Base-by-base conservation (phyloP, 768 basidiomycete species). In the Lactifluus hygrophoroides region DNA sequence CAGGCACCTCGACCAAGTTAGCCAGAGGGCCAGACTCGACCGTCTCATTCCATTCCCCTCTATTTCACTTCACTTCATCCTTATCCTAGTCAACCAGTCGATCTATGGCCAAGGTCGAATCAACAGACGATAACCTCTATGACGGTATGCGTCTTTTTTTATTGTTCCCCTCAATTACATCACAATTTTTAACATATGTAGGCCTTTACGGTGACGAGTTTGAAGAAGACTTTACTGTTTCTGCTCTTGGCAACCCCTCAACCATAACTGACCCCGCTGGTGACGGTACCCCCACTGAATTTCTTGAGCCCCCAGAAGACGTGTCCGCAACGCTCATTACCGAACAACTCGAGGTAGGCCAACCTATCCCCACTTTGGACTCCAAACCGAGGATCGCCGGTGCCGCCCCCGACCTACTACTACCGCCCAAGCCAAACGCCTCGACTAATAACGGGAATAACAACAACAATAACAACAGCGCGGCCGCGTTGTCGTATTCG, bases 401-500 rank as follows among this genome's bases (percentile, higher is more conserved):
- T 5, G 32, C 50, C 8, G 21, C 50, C 9, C 54, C 35, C 19
- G 35, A n/a, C n/a, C n/a, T n/a, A n/a, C n/a, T 61, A 7, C 57
- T 64, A 5, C 64, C 64, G 11, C 56, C 61, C 0, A 63, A 60
- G 9, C 64, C 64, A 2, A 47, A 51, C 17, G 3, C 56, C 1
- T 40, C 58, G n/a, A n/a, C n/a, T n/a, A n/a, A n/a, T n/a, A n/a
- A n/a, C n/a, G n/a, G n/a, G n/a, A n/a, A n/a, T n/a, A n/a, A n/a
- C n/a, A n/a, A n/a, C n/a, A n/a, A n/a, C 3, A 35, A n/a, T 13
- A 4, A 2, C 7, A 17, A 16, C 40, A 34, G 9, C 50, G 68
- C 66, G 11, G 48, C 71, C 43, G 42, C 74, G 13, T 52, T 82
- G 60, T 85, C 78, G 8, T 84, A 81, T 68, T 85, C 79, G 37